Percentiles rank a stretch among this genome's conserved stretches.
These are phyloP conservation scores for Zalaria sp. DNA, from an alignment of 2,329 filamentous ascomycete species.

Conservation along the genomic window DNA sequence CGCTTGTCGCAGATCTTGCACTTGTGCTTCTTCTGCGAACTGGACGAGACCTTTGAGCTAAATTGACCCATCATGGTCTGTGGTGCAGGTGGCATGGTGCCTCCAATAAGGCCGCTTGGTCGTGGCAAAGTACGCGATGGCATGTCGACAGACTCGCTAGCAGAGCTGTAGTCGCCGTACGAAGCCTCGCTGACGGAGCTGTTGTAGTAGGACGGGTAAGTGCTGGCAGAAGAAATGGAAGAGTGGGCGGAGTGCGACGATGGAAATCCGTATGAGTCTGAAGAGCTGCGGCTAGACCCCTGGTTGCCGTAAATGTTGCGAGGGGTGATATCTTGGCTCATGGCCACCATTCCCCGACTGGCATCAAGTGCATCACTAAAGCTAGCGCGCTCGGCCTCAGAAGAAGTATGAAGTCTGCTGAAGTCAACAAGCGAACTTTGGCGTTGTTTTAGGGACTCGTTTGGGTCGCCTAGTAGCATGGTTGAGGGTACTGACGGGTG, in stretches of 20 bases:
- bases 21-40: conserved; percentile 98
- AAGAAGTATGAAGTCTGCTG: conserved; percentile 40
- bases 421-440: conserved; percentile 54
- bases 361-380: conserved; percentile 87
- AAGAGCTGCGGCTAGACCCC: conserved; percentile 51
- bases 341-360: conserved; percentile 83
- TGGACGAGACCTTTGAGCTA: conserved; percentile 89
- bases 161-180: conserved; percentile 86
- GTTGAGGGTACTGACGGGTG: conserved; percentile 63
- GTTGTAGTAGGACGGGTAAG: conserved; percentile 71
- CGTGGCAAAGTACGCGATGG: conserved; percentile 73
- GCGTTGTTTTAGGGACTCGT: conserved; percentile 33
- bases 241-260: conserved; percentile 73
- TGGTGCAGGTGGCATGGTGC: conserved; percentile 62
- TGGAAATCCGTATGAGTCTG: conserved; percentile 85
- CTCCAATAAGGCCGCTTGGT: conserved; percentile 50
- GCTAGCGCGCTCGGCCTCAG: conserved; percentile 47
- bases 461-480: conserved; percentile 32
- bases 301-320: conserved; percentile 71
- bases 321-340: conserved; percentile 84
- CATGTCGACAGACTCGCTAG: conserved; percentile 71
- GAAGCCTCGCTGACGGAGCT: conserved; percentile 68
- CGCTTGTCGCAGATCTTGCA: conserved; percentile 98
- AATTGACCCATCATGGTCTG: conserved; percentile 99
- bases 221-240: conserved; percentile 72